Evolutionary conservation across 106 monocot genomes (phyloP).

Genomic region (Dioscorea dumetorum): DNA sequence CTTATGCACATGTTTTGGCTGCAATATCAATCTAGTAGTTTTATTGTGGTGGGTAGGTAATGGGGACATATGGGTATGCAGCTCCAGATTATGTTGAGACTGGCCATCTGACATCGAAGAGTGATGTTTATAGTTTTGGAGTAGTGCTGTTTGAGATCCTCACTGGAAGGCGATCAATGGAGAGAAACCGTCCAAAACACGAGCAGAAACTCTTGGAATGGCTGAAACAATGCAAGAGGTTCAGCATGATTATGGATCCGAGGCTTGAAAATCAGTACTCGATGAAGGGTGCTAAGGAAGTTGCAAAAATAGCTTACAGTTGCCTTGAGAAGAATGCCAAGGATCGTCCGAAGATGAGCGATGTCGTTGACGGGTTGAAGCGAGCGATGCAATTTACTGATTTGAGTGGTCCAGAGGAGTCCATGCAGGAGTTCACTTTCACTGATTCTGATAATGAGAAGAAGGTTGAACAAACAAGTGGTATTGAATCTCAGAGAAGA

Average conservation of each 20-base stretch:
- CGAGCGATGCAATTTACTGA: conserved; percentile 23
- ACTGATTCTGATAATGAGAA: conserved; percentile 10
- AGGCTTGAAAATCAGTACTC: conserved; percentile 35
- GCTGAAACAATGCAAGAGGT: conserved; percentile 42
- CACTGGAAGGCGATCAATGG: conserved; percentile 41
- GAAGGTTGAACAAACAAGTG: conserved; percentile 1
- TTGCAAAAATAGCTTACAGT: conserved; percentile 34
- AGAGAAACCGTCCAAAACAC: conserved; percentile 26
- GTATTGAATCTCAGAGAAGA: conserved; percentile 15
- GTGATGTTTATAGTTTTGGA: conserved; percentile 55
- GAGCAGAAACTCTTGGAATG: conserved; percentile 56
- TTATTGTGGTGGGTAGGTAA: conserved; percentile 15
- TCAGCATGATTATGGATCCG: conserved; percentile 37
- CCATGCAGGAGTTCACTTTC: neutral
- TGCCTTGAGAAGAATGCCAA: conserved; percentile 39
- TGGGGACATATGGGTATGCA: conserved; percentile 47
- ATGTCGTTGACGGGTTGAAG: conserved; percentile 37
- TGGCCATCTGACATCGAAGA: conserved; percentile 44
- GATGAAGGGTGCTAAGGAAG: conserved; percentile 14
- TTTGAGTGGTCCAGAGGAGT: neutral
- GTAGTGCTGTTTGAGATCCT: conserved; percentile 55
- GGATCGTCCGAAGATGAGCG: conserved; percentile 37
- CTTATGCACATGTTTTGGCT: too few species aligned
- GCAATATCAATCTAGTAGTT: neutral
- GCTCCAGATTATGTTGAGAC: conserved; percentile 55